A percentile compares a stretch with the other conserved stretches of the same genome.
These are phyloP conservation scores for Boletus speciosus DNA, from an alignment of 768 basidiomycete species.

Conservation along the genomic window DNA sequence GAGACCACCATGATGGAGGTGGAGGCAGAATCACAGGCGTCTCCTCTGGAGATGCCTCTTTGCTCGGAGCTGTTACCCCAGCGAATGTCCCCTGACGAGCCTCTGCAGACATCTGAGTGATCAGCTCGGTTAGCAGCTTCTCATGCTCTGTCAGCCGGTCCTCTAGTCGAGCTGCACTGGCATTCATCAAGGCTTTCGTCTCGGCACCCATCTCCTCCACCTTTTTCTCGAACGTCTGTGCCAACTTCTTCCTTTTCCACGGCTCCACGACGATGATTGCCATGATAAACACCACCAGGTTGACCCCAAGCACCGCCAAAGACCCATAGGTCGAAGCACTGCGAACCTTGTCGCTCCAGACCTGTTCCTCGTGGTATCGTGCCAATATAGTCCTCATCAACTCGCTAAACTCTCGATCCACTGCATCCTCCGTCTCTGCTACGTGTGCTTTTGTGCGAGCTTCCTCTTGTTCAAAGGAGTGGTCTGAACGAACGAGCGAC, in stretches of 20 bases:
- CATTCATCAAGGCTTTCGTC: slow-evolving; percentile 42
- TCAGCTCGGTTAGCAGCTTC: slow-evolving; percentile 29
- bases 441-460: slow-evolving; percentile 62
- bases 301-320: slow-evolving; percentile 79
- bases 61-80: not conserved
- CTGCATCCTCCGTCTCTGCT: slow-evolving; percentile 67
- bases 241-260: slow-evolving; percentile 86
- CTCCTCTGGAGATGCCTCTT: slow-evolving; percentile 4
- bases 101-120: slow-evolving; percentile 14
- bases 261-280: slow-evolving; percentile 94
- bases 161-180: slow-evolving; percentile 46
- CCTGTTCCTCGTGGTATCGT: slow-evolving; percentile 97
- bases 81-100: slow-evolving; percentile 7
- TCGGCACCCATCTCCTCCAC: slow-evolving; percentile 52
- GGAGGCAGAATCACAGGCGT: not conserved
- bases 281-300: slow-evolving; percentile 84
- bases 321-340: slow-evolving; percentile 93
- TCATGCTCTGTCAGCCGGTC: slow-evolving; percentile 50
- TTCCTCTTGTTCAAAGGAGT: slow-evolving; percentile 80
- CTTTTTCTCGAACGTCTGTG: slow-evolving; percentile 86
- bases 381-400: slow-evolving; percentile 86
- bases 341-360: slow-evolving; percentile 99
- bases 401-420: slow-evolving; percentile 84
- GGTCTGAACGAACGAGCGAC: slow-evolving; percentile 85
- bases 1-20: slow-evolving; percentile 10